Base-by-base conservation (phyloP, 768 basidiomycete genomes). In the Podaxis pistillaris region DNA sequence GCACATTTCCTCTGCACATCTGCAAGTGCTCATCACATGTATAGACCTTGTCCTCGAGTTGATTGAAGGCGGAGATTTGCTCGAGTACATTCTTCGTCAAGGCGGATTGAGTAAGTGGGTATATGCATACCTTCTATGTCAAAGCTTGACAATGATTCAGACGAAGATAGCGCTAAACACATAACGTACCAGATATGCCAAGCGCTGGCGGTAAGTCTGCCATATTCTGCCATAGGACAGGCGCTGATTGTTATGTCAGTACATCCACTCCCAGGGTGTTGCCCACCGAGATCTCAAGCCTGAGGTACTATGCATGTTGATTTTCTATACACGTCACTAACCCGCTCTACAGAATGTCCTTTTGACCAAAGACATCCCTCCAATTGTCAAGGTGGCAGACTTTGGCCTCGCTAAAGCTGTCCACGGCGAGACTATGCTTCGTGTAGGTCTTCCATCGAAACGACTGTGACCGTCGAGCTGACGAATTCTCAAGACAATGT, bases 351-450 rank as follows among this genome's bases (percentile, higher is more conserved):
- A 92, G 88, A 96, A 96, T 67, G 86, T 96, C 6, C 82, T 96
- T 1, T 74, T 97, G n/a, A 95, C 94, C 0, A 78, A 71, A 9
- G 84, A 87, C 46, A 66, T 78, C 1, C 91, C 90, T 0, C 90
- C 90, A 0, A 73, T 76, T 1, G 86, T 93, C 67, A 98, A 98
- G 71, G 89, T 98, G 15, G 96, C 96, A 2, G 96, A 98, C 73
- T 99, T 97, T 71, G 96, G 96, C 3, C 84, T 98, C 6, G 96
- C 96, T 0, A 99, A 98, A 72, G 86, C 90, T n/a, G 86, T 93
- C 24, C 87, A 93, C 65, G 87, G 86, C 65, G 71, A 85, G 66
- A 93, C 91, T 0, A 89, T 90, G 83, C 75, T 94, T 12, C 82
- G 82, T 66, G 93, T 93, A 65, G 15, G 86, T 73, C 30, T n/a